Conservation (phyloP, 805 yeast genomes). For the Candida stauntonica region DNA sequence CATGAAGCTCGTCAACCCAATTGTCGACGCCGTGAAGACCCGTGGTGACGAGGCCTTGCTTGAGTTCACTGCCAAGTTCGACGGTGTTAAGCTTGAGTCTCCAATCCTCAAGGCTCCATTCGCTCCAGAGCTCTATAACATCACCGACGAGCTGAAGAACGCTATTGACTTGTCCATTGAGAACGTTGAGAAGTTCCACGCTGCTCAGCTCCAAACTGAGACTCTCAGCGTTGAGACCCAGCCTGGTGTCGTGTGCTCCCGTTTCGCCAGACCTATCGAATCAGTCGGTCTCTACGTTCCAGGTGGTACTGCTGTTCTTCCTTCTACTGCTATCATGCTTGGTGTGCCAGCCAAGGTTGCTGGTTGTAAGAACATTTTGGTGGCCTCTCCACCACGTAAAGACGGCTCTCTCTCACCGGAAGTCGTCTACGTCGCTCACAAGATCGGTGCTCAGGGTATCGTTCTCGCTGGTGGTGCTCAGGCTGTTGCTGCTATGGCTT, state of each 20-base stretch:
- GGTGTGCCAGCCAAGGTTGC: constrained; percentile 99
- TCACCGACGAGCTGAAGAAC: constrained; percentile 66
- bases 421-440: constrained; percentile 95
- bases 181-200: constrained; percentile 88
- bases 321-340: constrained; percentile 96
- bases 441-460: constrained; percentile 86
- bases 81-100: constrained; percentile 63
- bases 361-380: constrained; percentile 84
- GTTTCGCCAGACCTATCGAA: constrained; percentile 93
- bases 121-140: constrained; percentile 68
- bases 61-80: constrained; percentile 90
- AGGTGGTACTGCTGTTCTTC: constrained; percentile 98
- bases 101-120: constrained; percentile 89
- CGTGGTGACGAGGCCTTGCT: constrained; percentile 84
- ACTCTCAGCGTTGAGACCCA: constrained; percentile 82
- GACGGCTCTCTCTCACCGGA: constrained; percentile 95
- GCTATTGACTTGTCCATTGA: constrained; percentile 88
- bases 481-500: constrained; percentile 98
- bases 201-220: constrained; percentile 79
- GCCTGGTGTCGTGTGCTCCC: constrained; percentile 90
- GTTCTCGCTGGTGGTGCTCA: constrained; percentile 99
- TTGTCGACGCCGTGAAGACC: constrained; percentile 67
- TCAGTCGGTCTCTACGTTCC: constrained; percentile 95
- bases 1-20: constrained; percentile 89
- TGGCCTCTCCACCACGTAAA: constrained; percentile 94